Conservation (phyloP, 495 filamentous ascomycete genomes). For the Sordaria brevicollis region DNA sequence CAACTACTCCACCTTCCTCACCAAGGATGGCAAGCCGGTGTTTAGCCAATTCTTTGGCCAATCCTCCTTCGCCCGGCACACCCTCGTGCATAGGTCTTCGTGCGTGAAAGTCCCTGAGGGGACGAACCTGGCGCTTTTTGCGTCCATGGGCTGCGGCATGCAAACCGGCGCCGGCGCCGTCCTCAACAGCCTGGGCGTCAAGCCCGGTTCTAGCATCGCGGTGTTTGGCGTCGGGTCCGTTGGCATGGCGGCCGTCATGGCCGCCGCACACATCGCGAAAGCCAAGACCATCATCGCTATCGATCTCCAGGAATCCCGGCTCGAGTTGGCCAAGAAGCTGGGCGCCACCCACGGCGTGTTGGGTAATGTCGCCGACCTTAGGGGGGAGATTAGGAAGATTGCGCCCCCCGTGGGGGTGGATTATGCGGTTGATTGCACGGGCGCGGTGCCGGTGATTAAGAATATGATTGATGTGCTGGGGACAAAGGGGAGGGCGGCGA, state of each 20-base stretch:
- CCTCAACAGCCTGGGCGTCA: constrained; percentile 27
- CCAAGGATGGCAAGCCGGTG: constrained; percentile 39
- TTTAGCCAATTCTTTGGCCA: constrained; percentile 51
- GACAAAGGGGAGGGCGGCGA: constrained; percentile 27
- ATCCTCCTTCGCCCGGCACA: constrained; percentile 34
- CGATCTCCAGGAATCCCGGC: constrained; percentile 48
- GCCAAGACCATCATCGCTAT: constrained; percentile 44
- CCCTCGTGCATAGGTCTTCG: constrained; percentile 20
- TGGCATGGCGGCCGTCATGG: constrained; percentile 55
- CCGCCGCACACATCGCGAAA: constrained; percentile 6
- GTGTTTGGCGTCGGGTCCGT: constrained; percentile 68
- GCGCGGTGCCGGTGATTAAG: constrained; percentile 22
- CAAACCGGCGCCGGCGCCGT: constrained; percentile 37
- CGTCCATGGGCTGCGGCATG: constrained; percentile 39
- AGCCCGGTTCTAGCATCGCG: constrained; percentile 50
- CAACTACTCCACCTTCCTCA: constrained; percentile 25
- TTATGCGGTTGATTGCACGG: constrained; percentile 34
- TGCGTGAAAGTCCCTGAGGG: constrained; percentile 21
- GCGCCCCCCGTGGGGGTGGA: constrained; percentile 22
- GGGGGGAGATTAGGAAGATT: constrained; percentile 13
- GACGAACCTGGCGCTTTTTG: constrained; percentile 23
- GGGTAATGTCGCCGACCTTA: constrained; percentile 14
- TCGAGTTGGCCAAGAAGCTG: constrained; percentile 50
- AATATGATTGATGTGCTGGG: constrained; percentile 24
- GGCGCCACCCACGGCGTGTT: constrained; percentile 41